Conservation (phyloP, 805 yeast species). For the Wickerhamomyces rabaulensis region DNA sequence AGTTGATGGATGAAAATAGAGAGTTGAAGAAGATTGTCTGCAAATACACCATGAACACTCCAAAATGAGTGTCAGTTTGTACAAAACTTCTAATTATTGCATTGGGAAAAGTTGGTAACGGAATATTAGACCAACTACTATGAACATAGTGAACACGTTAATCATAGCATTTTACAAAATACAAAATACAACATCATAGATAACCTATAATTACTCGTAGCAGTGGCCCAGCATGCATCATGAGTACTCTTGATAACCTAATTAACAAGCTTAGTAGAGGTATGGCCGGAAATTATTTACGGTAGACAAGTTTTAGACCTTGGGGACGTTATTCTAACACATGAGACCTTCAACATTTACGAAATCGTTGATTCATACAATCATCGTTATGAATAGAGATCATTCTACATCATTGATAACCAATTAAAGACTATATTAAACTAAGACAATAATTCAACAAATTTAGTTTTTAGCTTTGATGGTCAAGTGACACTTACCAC, state of each 20-base stretch:
- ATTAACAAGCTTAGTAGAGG: too few species aligned
- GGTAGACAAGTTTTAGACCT: too few species aligned
- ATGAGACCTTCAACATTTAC: too few species aligned
- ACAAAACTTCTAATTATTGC: neutral
- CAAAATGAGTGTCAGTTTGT: neutral
- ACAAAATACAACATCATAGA: neutral
- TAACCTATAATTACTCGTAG: too few species aligned
- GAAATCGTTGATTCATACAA: too few species aligned
- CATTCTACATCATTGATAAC: neutral
- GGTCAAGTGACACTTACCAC: conserved; percentile 99
- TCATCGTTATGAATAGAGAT: neutral
- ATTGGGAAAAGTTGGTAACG: neutral
- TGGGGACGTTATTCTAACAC: too few species aligned
- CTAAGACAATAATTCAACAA: conserved; percentile 8
- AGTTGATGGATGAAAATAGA: conserved; percentile 31
- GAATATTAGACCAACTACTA: neutral
- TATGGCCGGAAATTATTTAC: too few species aligned
- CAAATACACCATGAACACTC: conserved; percentile 16
- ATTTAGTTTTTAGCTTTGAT: conserved; percentile 46
- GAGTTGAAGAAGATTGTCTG: conserved; percentile 25
- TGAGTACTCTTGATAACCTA: too few species aligned
- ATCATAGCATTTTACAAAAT: neutral
- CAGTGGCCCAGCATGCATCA: too few species aligned
- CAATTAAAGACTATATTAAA: neutral
- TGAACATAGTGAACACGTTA: neutral